Percentiles rank a stretch among this genome's conserved stretches.
phyloP scores from a whole-genome alignment of 1,284 basidiomycete genomes.

The Ustilago trichophora region DNA sequence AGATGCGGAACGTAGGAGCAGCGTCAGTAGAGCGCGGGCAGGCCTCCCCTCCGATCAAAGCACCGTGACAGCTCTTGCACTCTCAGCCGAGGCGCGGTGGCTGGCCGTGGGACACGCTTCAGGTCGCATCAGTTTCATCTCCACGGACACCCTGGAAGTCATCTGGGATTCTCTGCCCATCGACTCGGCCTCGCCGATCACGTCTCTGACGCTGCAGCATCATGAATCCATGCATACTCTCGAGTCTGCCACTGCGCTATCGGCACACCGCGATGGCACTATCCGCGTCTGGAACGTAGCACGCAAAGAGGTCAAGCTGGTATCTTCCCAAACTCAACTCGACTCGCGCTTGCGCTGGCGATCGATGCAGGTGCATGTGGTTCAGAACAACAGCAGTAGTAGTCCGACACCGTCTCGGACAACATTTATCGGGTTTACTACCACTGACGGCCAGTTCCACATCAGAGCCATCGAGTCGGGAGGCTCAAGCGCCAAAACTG shows the following conservation, averaged over 20 bases:
- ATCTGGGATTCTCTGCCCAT: slow-evolving; percentile 18
- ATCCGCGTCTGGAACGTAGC: slow-evolving; percentile 25
- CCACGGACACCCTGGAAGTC: slow-evolving; percentile 14
- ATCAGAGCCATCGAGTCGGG: slow-evolving; percentile 21
- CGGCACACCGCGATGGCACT: slow-evolving; percentile 46
- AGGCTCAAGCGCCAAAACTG: slow-evolving; percentile 15
- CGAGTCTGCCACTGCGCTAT: slow-evolving; percentile 26
- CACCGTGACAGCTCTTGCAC: slow-evolving; percentile 34
- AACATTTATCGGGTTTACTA: slow-evolving; percentile 23
- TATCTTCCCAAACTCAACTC: slow-evolving; percentile 16
- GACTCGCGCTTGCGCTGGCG: slow-evolving; percentile 29
- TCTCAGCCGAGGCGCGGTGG: slow-evolving; percentile 66
- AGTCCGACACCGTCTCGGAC: not conserved
- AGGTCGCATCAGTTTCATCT: slow-evolving; percentile 73
- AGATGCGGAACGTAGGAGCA: slow-evolving; percentile 5
- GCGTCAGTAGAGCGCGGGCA: slow-evolving; percentile 7
- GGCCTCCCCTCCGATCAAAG: slow-evolving; percentile 2
- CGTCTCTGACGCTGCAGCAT: slow-evolving; percentile 25
- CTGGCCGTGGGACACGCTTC: slow-evolving; percentile 74
- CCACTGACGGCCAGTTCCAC: slow-evolving; percentile 30
- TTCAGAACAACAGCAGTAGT: not conserved
- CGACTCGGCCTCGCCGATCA: slow-evolving; percentile 10
- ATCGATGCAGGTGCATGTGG: slow-evolving; percentile 1
- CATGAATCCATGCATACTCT: slow-evolving; percentile 27
- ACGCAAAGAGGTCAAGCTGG: slow-evolving; percentile 14